Evolutionary conservation across 148 eudicot genomes (phyloP), one percentile per base, ranked within the genome.

Genomic region (Rhododendron henanense): DNA sequence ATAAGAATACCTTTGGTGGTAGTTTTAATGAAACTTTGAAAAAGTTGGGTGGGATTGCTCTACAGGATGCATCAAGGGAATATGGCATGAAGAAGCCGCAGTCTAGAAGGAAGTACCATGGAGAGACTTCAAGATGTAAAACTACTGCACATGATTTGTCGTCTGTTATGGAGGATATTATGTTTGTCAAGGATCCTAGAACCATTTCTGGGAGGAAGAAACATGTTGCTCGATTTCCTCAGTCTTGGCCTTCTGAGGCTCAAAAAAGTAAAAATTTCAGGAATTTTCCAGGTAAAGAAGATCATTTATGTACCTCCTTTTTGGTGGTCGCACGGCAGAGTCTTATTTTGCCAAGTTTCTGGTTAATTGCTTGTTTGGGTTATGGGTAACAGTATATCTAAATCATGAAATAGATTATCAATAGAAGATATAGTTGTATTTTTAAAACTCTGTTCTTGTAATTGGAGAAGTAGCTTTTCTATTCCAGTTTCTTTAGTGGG

Each of bases 161-260:
- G 76, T 85, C 95, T 85, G 85, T 91, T 82, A 39, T 91, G 88
- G 99, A 95, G 90, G 98, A 94, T 88, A 67, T 94, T 81, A 91
- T 94, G 95, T 71, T 91, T 79, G 93, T 94, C 79, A 97, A 95
- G 93, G 98, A 97, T 93, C 91, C 95, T 55, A 94, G 99, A 86
- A 88, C 84, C 37, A 23, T 83, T 77, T 92, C 91, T 89, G 92
- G 89, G 23, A 94, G 87, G 84, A 95, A 94, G 89, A 95, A 94
- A 92, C 92, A 90, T 81, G 94, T 85, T 88, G 85, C 91, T 85
- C 91, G 79, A 63, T 87, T 93, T 89, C 92, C 98, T 59, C 92
- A 92, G 86, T 95, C 98, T 9, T 97, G 98, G 98, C 98, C 98
- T 41, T 90, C 90, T 78, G 92, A 90, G 67, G 84, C 90, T 82